Evolutionary conservation across 2,329 filamentous ascomycete species (phyloP).

Genomic region (Trichophyton equinum): DNA sequence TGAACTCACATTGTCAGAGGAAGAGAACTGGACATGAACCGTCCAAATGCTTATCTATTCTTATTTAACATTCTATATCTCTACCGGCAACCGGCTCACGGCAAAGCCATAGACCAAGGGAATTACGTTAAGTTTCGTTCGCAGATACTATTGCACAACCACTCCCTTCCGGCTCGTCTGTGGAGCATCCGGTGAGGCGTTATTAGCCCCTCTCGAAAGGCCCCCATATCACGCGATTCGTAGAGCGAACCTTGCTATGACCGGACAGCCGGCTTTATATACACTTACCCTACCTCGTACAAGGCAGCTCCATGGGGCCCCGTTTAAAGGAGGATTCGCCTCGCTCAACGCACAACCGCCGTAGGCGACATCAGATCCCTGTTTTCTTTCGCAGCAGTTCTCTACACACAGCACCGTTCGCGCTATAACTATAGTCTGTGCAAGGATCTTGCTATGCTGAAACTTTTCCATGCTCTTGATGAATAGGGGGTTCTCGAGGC

Average conservation of each 20-base stretch:
- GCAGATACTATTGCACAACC: not conserved
- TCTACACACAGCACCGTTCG: not conserved
- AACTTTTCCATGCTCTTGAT: not conserved
- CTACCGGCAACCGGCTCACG: not conserved
- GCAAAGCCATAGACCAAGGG: not conserved
- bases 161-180: too few species aligned
- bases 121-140: not conserved
- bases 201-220: not conserved
- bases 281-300: not conserved
- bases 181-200: not conserved
- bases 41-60: not conserved
- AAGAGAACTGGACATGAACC: not conserved
- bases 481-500: not conserved
- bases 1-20: not conserved
- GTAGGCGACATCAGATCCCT: not conserved
- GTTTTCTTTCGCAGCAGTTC: not conserved
- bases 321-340: not conserved
- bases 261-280: not conserved
- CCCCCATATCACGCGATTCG: not conserved
- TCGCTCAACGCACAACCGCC: not conserved
- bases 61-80: not conserved
- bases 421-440: not conserved
- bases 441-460: not conserved
- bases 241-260: not conserved
- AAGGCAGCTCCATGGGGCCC: not conserved